These are phyloP conservation scores for Ceratocystis albifundus DNA, from an alignment of 2,329 filamentous ascomycete species.

Conservation along the genomic window DNA sequence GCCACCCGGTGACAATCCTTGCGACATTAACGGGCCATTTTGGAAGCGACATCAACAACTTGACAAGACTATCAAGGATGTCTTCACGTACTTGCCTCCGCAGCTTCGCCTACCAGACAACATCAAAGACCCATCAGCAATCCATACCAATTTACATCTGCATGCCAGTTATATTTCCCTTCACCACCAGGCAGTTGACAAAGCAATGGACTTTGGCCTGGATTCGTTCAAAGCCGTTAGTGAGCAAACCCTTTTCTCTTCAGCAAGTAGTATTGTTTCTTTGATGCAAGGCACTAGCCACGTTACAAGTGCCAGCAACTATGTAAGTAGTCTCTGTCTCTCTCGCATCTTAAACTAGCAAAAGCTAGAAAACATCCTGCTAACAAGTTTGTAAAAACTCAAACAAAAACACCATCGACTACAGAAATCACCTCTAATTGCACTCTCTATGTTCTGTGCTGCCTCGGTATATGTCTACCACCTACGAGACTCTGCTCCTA, in stretches of 20 bases:
- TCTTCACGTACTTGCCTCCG: constrained; percentile 67
- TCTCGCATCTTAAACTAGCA: background rate
- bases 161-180: constrained; percentile 81
- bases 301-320: constrained; percentile 34
- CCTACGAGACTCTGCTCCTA: constrained; percentile 53
- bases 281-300: constrained; percentile 72
- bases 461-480: constrained; percentile 74
- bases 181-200: constrained; percentile 79
- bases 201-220: constrained; percentile 53
- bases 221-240: constrained; percentile 56
- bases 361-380: constrained; percentile 32
- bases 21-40: constrained; percentile 63
- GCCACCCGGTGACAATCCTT: constrained; percentile 55
- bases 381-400: too few species aligned
- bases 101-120: constrained; percentile 59
- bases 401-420: too few species aligned
- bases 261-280: constrained; percentile 72
- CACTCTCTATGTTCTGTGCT: constrained; percentile 76
- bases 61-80: constrained; percentile 67
- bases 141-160: constrained; percentile 79
- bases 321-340: constrained; percentile 40
- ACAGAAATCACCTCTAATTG: constrained; percentile 48
- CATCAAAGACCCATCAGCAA: constrained; percentile 56
- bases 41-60: constrained; percentile 78
- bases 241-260: constrained; percentile 60